A percentile compares a stretch with the other conserved stretches of the same genome.
Conservation (phyloP, 2,329 filamentous ascomycete species). For the Annulohypoxylon truncatum region DNA sequence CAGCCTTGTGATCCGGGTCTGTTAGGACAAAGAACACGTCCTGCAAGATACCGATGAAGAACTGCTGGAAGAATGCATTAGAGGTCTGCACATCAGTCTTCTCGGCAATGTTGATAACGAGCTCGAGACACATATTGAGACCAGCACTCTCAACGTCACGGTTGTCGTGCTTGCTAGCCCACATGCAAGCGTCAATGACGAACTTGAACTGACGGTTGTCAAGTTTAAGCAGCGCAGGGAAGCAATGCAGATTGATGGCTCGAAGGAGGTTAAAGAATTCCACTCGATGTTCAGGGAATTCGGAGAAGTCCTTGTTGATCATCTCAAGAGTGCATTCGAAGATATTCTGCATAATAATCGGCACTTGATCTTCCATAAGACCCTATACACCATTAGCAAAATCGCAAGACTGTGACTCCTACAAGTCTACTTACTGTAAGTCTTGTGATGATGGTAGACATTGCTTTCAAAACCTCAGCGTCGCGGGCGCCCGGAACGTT, state of each 20-base stretch:
- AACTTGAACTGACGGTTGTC: slow-evolving; percentile 99
- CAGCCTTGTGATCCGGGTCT: slow-evolving; percentile 97
- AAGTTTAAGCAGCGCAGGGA: slow-evolving; percentile 91
- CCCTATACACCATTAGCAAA: slow-evolving; percentile 62
- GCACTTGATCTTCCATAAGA: slow-evolving; percentile 98
- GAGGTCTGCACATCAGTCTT: slow-evolving; percentile 86
- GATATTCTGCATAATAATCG: slow-evolving; percentile 96
- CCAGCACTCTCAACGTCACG: slow-evolving; percentile 96
- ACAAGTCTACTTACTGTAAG: slow-evolving; percentile 81
- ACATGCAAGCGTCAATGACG: slow-evolving; percentile 98
- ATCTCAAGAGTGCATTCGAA: slow-evolving; percentile 99
- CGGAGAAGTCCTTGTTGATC: slow-evolving; percentile 99
- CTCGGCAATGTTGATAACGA: slow-evolving; percentile 97
- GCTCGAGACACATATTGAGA: slow-evolving; percentile 96
- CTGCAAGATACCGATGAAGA: slow-evolving; percentile 94
- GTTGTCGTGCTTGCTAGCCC: slow-evolving; percentile 99
- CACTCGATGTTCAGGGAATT: slow-evolving; percentile 98
- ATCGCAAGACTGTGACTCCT: not conserved
- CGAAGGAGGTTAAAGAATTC: slow-evolving; percentile 98
- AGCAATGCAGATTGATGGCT: slow-evolving; percentile 97
- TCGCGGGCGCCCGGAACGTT: slow-evolving; percentile 97
- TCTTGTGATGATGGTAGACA: slow-evolving; percentile 97
- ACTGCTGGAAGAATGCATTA: slow-evolving; percentile 97
- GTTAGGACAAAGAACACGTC: slow-evolving; percentile 99
- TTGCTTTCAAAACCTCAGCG: slow-evolving; percentile 95